Conservation (phyloP, 1,284 basidiomycete genomes). For the Trichosporon sp. region DNA sequence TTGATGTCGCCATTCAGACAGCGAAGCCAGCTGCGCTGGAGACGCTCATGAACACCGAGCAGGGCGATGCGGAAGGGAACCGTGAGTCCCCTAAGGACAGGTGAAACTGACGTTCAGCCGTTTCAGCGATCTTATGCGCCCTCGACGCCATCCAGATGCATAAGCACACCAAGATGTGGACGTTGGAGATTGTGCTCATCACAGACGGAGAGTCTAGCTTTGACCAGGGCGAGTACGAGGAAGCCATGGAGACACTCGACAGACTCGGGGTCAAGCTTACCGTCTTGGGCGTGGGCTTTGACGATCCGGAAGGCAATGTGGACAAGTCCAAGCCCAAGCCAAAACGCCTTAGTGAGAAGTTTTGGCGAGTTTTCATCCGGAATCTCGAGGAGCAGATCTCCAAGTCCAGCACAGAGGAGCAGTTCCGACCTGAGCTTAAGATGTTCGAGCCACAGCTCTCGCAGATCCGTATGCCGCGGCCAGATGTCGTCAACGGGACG, state of each 20-base stretch:
- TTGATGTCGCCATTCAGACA: conserved; percentile 75
- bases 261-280: conserved; percentile 69
- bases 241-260: conserved; percentile 67
- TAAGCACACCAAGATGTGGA: conserved; percentile 74
- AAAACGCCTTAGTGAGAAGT: conserved; percentile 72
- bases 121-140: conserved; percentile 83
- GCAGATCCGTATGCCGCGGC: conserved; percentile 69
- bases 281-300: conserved; percentile 54
- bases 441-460: conserved; percentile 71
- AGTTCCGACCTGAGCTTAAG: conserved; percentile 64
- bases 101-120: conserved; percentile 61
- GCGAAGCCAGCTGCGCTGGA: conserved; percentile 75
- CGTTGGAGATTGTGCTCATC: conserved; percentile 73
- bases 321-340: conserved; percentile 46
- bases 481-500: conserved; percentile 69
- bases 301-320: conserved; percentile 36
- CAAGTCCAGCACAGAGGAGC: conserved; percentile 53
- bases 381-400: conserved; percentile 59
- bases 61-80: conserved; percentile 54
- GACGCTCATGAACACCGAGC: conserved; percentile 69
- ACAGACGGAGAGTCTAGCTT: conserved; percentile 67
- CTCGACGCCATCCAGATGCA: conserved; percentile 65
- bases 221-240: conserved; percentile 64
- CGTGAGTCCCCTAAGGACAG: conserved; percentile 37
- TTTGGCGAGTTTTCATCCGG: conserved; percentile 63